A percentile compares a stretch with the other conserved stretches of the same genome.
Evolutionary conservation across 169 alveolate species (phyloP).

Genomic region (Plasmodium knowlesi): DNA sequence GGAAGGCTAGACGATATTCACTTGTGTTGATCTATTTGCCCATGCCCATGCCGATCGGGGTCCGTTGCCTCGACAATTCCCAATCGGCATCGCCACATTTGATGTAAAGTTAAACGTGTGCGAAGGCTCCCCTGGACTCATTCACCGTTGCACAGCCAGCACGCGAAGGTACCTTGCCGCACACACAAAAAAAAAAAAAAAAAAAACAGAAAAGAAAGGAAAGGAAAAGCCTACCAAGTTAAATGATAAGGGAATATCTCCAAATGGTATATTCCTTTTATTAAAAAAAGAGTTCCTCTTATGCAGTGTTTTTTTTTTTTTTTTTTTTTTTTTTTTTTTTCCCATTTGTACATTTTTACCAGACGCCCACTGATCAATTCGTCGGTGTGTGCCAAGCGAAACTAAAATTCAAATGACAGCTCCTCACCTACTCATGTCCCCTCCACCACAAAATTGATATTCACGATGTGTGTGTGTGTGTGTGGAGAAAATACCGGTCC

Average conservation of each 20-base stretch:
- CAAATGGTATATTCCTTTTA: neutral
- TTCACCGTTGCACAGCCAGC: neutral
- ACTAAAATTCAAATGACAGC: neutral
- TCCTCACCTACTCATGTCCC: neutral
- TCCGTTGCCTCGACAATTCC: slow-evolving; percentile 19
- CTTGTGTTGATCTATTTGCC: neutral
- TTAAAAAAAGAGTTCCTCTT: neutral
- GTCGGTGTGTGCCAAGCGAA: neutral
- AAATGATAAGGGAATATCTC: neutral
- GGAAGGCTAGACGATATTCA: neutral
- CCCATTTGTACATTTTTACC: slow-evolving; percentile 32
- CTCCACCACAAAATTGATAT: neutral
- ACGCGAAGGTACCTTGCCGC: neutral
- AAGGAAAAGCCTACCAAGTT: neutral
- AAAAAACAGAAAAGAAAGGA: neutral
- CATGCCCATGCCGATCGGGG: neutral
- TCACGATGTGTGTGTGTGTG: too few species aligned
- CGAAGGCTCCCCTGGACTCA: neutral
- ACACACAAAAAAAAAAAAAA: neutral
- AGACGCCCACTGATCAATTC: neutral
- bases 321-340: slow-evolving; percentile 11
- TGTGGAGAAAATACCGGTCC: neutral
- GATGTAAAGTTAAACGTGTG: neutral
- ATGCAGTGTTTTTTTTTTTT: slow-evolving; percentile 30
- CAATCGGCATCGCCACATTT: neutral